These are phyloP conservation scores for Pascua sp. DNA, from an alignment of 1,284 basidiomycete genomes.

Conservation along the genomic window DNA sequence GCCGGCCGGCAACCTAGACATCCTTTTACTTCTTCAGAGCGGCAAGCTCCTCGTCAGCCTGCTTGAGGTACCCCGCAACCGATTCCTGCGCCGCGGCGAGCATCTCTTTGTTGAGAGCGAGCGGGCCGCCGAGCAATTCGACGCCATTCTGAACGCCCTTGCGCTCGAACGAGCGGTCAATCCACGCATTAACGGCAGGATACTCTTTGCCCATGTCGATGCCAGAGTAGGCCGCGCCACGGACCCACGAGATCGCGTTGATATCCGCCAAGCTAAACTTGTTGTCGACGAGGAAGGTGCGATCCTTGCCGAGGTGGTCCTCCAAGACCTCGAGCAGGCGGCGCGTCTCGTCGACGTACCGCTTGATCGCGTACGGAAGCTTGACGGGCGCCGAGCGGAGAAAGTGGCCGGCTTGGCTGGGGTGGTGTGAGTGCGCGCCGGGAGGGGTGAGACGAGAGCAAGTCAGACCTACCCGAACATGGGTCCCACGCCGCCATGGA, in stretches of 20 bases:
- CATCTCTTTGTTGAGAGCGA: too few species aligned
- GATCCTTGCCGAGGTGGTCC: slow-evolving; percentile 56
- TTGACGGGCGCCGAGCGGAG: slow-evolving; percentile 21
- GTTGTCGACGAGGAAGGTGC: slow-evolving; percentile 62
- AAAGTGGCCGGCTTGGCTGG: slow-evolving; percentile 4
- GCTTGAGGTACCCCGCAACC: too few species aligned
- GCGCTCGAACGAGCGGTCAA: slow-evolving; percentile 50
- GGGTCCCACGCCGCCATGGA: slow-evolving; percentile 45
- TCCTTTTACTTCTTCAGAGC: too few species aligned
- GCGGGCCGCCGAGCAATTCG: not conserved
- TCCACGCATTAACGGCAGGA: slow-evolving; percentile 58
- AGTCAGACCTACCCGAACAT: slow-evolving; percentile 48
- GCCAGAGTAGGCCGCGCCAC: slow-evolving; percentile 51
- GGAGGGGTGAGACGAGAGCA: not conserved
- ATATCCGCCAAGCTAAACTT: slow-evolving; percentile 60
- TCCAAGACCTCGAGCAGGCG: slow-evolving; percentile 72
- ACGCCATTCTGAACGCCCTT: slow-evolving; percentile 50
- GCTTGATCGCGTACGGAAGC: slow-evolving; percentile 52
- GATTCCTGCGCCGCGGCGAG: too few species aligned
- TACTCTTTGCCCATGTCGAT: slow-evolving; percentile 56
- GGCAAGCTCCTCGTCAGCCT: too few species aligned
- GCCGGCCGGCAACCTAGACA: too few species aligned
- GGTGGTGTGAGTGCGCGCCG: not conserved
- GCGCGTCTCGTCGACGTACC: slow-evolving; percentile 71
- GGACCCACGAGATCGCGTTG: slow-evolving; percentile 54